phyloP scores from a whole-genome alignment of 2,329 filamentous ascomycete genomes.

The Verticillium klebahnii region DNA sequence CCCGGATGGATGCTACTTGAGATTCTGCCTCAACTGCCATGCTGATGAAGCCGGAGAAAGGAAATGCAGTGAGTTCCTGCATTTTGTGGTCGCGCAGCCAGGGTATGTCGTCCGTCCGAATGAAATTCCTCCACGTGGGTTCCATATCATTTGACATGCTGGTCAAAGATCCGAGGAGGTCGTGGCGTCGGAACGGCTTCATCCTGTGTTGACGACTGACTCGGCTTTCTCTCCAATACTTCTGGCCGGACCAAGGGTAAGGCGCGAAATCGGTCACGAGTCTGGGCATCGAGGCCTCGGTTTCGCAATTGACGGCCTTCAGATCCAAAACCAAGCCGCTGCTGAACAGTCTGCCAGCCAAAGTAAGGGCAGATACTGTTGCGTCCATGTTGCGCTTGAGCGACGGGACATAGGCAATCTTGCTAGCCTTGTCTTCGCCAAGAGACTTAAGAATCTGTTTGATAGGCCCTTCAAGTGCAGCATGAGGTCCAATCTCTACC shows the following conservation, averaged over 20 bases:
- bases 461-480: constrained; percentile 43
- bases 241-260: constrained; percentile 19
- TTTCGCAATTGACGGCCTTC: not conserved
- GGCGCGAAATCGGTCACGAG: constrained; percentile 16
- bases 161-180: constrained; percentile 26
- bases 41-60: constrained; percentile 35
- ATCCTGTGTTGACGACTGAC: not conserved
- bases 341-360: constrained; percentile 37
- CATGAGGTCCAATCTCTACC: constrained; percentile 45
- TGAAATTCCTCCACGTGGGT: constrained; percentile 32
- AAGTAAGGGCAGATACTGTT: constrained; percentile 36
- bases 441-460: constrained; percentile 44
- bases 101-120: constrained; percentile 30
- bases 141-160: constrained; percentile 27
- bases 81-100: constrained; percentile 45
- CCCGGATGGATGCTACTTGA: constrained; percentile 16
- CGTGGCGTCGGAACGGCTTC: constrained; percentile 18
- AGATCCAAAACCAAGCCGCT: constrained; percentile 27
- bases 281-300: not conserved
- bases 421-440: constrained; percentile 27
- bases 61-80: constrained; percentile 41
- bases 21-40: constrained; percentile 30
- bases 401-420: constrained; percentile 35
- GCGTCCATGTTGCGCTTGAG: constrained; percentile 49
- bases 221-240: not conserved